Conservation (phyloP, 78 protist genomes). For the Anaeramoeba ignava region DNA sequence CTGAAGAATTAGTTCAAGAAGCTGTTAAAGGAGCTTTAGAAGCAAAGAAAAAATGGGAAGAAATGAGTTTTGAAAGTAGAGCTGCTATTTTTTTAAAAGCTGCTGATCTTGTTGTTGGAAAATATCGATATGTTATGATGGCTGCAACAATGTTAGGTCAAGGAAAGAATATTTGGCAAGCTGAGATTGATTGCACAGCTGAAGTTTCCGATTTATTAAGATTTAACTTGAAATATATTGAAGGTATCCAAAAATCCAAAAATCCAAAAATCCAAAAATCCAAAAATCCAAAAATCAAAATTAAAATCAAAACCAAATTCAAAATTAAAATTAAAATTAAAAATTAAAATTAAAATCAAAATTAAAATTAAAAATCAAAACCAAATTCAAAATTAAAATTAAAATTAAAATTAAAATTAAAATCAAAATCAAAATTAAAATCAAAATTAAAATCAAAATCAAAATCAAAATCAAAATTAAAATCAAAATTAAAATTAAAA, state of each 20-base stretch:
- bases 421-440: no score
- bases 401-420: background rate
- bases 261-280: no score
- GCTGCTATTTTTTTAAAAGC: conserved; percentile 67
- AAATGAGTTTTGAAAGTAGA: conserved; percentile 48
- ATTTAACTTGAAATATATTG: conserved; percentile 57
- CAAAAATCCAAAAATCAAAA: no score
- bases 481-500: no score
- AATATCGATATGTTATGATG: conserved; percentile 22
- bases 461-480: no score
- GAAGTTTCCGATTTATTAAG: conserved; percentile 76
- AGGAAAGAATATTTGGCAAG: conserved; percentile 37
- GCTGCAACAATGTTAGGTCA: conserved; percentile 50
- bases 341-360: no score
- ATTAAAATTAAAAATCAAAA: no score
- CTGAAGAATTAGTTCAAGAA: conserved; percentile 18
- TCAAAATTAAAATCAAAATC: no score
- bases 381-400: conserved; percentile 22
- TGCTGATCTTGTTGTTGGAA: conserved; percentile 57
- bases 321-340: background rate
- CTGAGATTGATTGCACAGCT: conserved; percentile 78
- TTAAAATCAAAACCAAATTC: background rate
- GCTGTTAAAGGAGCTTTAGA: conserved; percentile 43
- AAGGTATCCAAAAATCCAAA: background rate
- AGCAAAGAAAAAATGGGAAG: conserved; percentile 59